phyloP scores from a whole-genome alignment of 352 stramenopile genomes.

The Phytophthora rubi region DNA sequence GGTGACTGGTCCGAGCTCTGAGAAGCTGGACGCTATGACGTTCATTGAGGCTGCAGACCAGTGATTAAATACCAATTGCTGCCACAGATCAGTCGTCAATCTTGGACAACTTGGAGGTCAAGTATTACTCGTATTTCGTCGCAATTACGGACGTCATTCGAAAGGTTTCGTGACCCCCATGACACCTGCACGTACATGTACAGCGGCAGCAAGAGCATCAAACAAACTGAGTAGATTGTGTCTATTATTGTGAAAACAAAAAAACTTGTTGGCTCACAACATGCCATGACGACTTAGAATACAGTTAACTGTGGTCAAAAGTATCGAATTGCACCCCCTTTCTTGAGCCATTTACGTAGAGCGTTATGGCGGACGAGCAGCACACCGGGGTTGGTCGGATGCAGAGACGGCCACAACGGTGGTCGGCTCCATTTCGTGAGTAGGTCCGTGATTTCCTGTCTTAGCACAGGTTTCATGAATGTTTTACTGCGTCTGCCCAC shows the following conservation, averaged over 20 bases:
- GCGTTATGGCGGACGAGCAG: conserved; percentile 58
- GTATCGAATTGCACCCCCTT: conserved; percentile 48
- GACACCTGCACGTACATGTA: conserved; percentile 29
- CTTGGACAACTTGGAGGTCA: conserved; percentile 32
- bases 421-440: conserved; percentile 58
- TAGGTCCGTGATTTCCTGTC: conserved; percentile 56
- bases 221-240: neutral
- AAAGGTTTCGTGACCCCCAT: conserved; percentile 23
- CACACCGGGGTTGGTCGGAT: conserved; percentile 68
- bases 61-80: conserved; percentile 5
- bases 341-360: conserved; percentile 63
- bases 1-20: conserved; percentile 49
- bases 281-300: neutral
- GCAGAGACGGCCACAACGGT: conserved; percentile 51
- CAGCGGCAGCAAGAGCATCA: conserved; percentile 14
- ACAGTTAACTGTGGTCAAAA: conserved; percentile 24
- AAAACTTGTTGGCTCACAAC: neutral
- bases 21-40: conserved; percentile 52
- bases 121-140: conserved; percentile 24
- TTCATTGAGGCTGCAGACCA: conserved; percentile 55
- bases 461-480: conserved; percentile 68
- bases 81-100: conserved; percentile 34
- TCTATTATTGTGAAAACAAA: neutral
- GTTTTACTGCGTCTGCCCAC: conserved; percentile 65
- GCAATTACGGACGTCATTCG: conserved; percentile 25